Evolutionary conservation across 305 asterid species (phyloP).

Genomic region (Caryopteris hybrid): DNA sequence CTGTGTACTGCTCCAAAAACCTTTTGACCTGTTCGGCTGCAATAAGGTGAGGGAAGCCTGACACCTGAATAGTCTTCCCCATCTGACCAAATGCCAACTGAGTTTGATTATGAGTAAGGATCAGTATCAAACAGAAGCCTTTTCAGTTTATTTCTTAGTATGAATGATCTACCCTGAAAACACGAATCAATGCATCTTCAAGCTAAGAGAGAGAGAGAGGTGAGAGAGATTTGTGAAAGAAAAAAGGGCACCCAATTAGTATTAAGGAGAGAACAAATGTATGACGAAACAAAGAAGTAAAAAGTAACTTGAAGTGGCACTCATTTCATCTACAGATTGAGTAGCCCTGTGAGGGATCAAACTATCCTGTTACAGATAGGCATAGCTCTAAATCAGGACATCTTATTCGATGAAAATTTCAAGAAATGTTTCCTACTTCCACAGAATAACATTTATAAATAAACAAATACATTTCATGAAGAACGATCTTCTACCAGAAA

Average conservation of each 20-base stretch:
- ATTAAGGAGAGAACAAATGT: neutral
- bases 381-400: neutral
- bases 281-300: no score
- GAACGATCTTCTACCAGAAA: no score
- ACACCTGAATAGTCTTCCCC: constrained; percentile 59
- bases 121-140: neutral
- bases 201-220: neutral
- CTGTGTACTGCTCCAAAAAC: constrained; percentile 42
- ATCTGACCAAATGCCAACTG: constrained; percentile 27
- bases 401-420: neutral
- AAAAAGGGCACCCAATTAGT: neutral
- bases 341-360: no score
- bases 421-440: neutral
- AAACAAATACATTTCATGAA: no score
- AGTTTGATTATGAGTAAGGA: neutral
- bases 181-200: neutral
- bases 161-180: neutral
- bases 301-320: no score
- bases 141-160: neutral
- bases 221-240: no score
- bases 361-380: neutral
- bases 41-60: constrained; percentile 48
- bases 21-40: constrained; percentile 37
- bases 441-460: no score
- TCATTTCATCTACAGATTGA: no score